Evolutionary conservation across 768 basidiomycete species (phyloP), one percentile per base, ranked within the genome.

Genomic region (Tephrocybe sp.): DNA sequence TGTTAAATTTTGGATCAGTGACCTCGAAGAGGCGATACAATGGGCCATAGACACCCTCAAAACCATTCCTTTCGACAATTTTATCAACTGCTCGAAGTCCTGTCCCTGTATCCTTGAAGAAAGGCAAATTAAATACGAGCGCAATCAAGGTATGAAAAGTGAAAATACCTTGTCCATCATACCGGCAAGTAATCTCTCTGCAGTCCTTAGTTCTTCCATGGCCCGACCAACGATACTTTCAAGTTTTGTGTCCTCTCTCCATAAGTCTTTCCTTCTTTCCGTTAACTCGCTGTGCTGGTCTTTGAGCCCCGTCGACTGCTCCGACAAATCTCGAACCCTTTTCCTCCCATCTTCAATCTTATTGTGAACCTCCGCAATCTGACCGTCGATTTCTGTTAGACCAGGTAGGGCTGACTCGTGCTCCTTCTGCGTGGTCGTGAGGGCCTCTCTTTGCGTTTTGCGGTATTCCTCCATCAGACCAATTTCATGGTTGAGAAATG

Each of bases 21-120:
- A 96, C 85, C 57, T 95, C 90, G 62, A 97, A 96, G 3, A 98
- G 82, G 44, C 91, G 86, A 64, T 98, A 99, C 6, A 99, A 69
- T 0, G 97, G 94, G 0, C 97, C 97, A 60, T 94, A 91, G 7
- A 98, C 95, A 2, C 95, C 94, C 9, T 81, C 76, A 5, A 97
- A 69, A 7, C 77, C 77, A 48, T 89, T 76, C 16, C 88, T 75
- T 53, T 89, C 83, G 0, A 88, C 84, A 53, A 98, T 95, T 38
- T 77, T 81, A 54, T 92, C 87, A 2, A 98, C 87, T 12, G 96
- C 88, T 16, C 84, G 80, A 9, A 99, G 76, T 31, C 96, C 97
- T 50, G 81, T 79, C 1, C 89, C 90, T 0, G 96, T 98, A 62
- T 98, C 94, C 93, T 97, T 54, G 15, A 47, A 32, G n/a, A 40